Percentiles rank a stretch among this genome's conserved stretches.
Evolutionary conservation across 192 early-diverging fungal species (phyloP).

Genomic region (Gorgonomyces haynaldii): DNA sequence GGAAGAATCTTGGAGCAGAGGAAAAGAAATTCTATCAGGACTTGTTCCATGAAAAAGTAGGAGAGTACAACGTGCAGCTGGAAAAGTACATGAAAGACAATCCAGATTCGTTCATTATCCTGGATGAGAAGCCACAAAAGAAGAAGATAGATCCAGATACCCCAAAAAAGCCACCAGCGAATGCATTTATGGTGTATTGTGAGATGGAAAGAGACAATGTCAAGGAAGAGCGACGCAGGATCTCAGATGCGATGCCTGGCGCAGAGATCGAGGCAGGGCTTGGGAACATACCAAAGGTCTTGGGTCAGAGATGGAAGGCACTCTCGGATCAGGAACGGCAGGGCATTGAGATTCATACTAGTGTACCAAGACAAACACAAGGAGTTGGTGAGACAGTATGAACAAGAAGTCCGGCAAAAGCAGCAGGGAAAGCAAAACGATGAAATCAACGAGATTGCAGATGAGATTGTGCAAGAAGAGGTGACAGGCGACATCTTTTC

Average conservation of each 20-base stretch:
- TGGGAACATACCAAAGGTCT: not conserved
- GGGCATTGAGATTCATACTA: not conserved
- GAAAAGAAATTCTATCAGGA: not conserved
- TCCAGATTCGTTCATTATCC: not conserved
- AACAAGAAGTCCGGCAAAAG: too few species aligned
- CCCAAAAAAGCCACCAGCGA: constrained; percentile 16
- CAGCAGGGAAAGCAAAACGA: not conserved
- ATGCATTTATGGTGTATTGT: constrained; percentile 27
- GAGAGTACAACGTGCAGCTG: not conserved
- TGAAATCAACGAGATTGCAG: not conserved
- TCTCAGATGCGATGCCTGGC: too few species aligned
- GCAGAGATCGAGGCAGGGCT: not conserved
- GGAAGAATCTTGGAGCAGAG: not conserved
- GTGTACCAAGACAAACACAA: not conserved
- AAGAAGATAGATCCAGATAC: constrained; percentile 27
- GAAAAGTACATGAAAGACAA: not conserved
- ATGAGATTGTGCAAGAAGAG: not conserved
- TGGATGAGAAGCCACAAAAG: too few species aligned
- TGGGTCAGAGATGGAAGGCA: not conserved
- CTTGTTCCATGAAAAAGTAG: not conserved
- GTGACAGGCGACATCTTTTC: not conserved
- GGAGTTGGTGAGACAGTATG: not conserved
- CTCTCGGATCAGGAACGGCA: not conserved
- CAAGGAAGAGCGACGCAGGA: constrained; percentile 18
- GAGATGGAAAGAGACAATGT: constrained; percentile 18